phyloP scores from a whole-genome alignment of 257 asterid species.

The Plantago major region DNA sequence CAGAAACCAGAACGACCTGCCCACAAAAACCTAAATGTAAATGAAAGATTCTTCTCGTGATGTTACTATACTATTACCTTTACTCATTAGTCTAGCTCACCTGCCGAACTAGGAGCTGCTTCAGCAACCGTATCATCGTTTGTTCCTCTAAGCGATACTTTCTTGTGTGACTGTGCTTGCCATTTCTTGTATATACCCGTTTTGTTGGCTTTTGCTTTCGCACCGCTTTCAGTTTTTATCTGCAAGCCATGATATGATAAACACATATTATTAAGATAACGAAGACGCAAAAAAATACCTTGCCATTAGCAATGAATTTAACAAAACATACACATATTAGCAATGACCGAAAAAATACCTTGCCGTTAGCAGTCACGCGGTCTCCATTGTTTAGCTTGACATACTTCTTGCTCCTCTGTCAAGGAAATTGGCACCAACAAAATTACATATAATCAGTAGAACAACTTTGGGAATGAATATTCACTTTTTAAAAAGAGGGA shows the following conservation, averaged over 20 bases:
- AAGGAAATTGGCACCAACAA: slow-evolving; percentile 17
- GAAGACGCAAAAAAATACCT: not conserved
- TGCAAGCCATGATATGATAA: slow-evolving; percentile 32
- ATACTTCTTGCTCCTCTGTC: slow-evolving; percentile 90
- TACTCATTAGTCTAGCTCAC: slow-evolving; percentile 27
- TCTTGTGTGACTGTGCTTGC: slow-evolving; percentile 66
- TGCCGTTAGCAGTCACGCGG: slow-evolving; percentile 92
- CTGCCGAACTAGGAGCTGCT: slow-evolving; percentile 50
- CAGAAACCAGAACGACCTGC: slow-evolving; percentile 46
- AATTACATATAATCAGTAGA: not conserved
- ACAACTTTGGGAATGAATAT: not conserved
- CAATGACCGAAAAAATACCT: slow-evolving; percentile 46
- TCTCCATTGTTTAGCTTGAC: slow-evolving; percentile 91
- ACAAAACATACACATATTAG: not conserved
- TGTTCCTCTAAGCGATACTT: slow-evolving; percentile 52
- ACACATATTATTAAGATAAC: not conserved
- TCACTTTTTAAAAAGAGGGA: not conserved
- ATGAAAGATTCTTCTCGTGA: not conserved
- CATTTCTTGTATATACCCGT: slow-evolving; percentile 83
- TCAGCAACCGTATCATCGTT: slow-evolving; percentile 35
- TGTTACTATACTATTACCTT: not conserved
- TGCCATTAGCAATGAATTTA: not conserved
- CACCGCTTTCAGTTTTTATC: slow-evolving; percentile 91
- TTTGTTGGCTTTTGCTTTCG: slow-evolving; percentile 55
- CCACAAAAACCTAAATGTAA: slow-evolving; percentile 4